Base-by-base conservation (phyloP, 2,329 filamentous ascomycete species). In the Pseudogymnoascus sp. region DNA sequence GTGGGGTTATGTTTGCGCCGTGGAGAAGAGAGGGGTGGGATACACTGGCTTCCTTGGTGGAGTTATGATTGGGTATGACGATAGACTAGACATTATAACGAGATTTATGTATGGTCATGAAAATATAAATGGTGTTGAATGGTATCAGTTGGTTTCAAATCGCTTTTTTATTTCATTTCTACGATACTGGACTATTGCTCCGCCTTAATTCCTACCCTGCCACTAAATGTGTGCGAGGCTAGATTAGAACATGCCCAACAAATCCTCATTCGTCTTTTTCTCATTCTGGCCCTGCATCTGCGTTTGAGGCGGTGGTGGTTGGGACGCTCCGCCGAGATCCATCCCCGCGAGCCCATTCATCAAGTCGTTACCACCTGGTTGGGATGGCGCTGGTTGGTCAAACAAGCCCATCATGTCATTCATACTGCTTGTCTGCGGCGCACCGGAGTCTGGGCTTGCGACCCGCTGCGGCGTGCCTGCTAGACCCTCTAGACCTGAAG, bases 341-440 rank as follows among this genome's bases (percentile, higher is more conserved):
- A 99, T 80, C 4, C 85, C 86, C 29, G 87, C 90, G 72, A 99
- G 95, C 0, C 92, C 92, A 71, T 91, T 91, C 80, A 97, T 80
- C 67, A 74, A 61, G 66, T 73, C 69, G 58, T 73, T 68, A 70
- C 72, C 64, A 69, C 66, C 12, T 63, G 62, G 39, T 63, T 60
- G 61, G 67, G 65, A 52, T 62, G 65, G 59, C 73, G 76, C 35
- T 77, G 78, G 64, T 77, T 29, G 31, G 43, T 84, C 84, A 71
- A 89, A 89, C 31, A 90, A 77, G 5, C 87, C 87, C 73, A 90
- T 88, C 70, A 99, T 78, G 75, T 97, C 92, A 67, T 90, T 90
- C 80, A 96, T 83, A 62, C 87, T 90, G 74, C 82, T 81, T 59
- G 72, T 69, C 61, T 72, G 62, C 62, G 69, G 66, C 12, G 72